Evolutionary conservation across 2,329 filamentous ascomycete genomes (phyloP).

Genomic region (Leptographium galeiforme): DNA sequence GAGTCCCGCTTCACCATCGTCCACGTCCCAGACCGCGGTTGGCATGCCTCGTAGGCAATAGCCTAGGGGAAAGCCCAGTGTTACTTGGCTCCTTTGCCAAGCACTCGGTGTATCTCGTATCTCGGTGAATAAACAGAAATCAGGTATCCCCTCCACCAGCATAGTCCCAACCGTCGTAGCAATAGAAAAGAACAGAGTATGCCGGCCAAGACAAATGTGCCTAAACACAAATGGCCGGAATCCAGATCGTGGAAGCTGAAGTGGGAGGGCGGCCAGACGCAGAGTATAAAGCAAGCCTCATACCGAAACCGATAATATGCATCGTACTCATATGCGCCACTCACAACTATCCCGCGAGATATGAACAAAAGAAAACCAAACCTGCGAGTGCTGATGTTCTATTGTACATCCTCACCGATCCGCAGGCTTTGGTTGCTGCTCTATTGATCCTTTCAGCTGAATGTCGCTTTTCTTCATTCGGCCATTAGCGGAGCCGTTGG

Average conservation of each 20-base stretch:
- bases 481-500: conserved; percentile 18
- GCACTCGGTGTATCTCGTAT: neutral
- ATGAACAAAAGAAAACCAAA: conserved; percentile 1
- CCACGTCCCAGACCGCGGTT: neutral
- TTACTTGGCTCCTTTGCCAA: neutral
- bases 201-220: neutral
- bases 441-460: neutral
- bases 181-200: neutral
- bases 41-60: neutral
- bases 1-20: neutral
- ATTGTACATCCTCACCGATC: neutral
- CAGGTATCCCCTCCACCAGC: neutral
- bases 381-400: neutral
- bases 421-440: conserved; percentile 3
- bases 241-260: neutral
- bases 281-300: neutral
- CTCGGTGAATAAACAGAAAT: neutral
- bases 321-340: conserved; percentile 3
- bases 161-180: neutral
- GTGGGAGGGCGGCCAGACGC: neutral
- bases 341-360: neutral
- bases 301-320: conserved; percentile 1
- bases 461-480: conserved; percentile 6
- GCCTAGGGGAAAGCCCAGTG: neutral
- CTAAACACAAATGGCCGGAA: neutral